Evolutionary conservation across 2,329 filamentous ascomycete species (phyloP), one percentile per base, ranked within the genome.

Genomic region (Fusarium sp.): DNA sequence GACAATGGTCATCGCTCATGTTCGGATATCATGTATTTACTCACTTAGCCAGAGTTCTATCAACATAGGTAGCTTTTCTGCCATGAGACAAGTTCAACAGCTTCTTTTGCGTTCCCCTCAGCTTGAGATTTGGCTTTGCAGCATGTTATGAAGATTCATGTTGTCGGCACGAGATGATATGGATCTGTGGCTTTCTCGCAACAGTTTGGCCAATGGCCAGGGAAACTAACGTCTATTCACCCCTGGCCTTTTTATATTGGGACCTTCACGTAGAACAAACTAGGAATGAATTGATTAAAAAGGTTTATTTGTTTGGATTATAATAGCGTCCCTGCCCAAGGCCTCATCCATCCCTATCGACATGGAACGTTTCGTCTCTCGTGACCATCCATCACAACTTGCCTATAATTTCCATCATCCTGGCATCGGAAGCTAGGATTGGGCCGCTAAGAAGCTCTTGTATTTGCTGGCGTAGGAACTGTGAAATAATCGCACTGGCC

Each of bases 381-480:
- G 1, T 17, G 9, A 12, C 5, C 10, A 2, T 12, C 14, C 9
- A n/a, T 47, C 45, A 47, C 13, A 5, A 0, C 3, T 29, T 15
- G 13, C n/a, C 9, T 27, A 20, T 1, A 7, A 15, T 15, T 1
- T 7, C 14, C 14, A 5, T 14, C 20, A 29, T 8, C 3, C 27
- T 7, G 4, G 3, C 3, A 15, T 3, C 13, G 14, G 5, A 12
- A 4, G 36, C 17, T 38, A 15, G 36, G 7, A 12, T 6, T 5
- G 0, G 15, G 14, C 0, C 4, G 20, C 1, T 22, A 18, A 5
- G 11, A 22, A 29, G 15, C 0, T 3, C 22, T 27, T 45, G 12
- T 18, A 5, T 18, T 7, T 9, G 29, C 7, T 0, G 29, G 2
- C 4, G 3, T 0, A 2, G n/a, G 29, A 4, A 13, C 3, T 0